Evolutionary conservation across 768 basidiomycete genomes (phyloP).

Genomic region (Kwoniella dendrophila): DNA sequence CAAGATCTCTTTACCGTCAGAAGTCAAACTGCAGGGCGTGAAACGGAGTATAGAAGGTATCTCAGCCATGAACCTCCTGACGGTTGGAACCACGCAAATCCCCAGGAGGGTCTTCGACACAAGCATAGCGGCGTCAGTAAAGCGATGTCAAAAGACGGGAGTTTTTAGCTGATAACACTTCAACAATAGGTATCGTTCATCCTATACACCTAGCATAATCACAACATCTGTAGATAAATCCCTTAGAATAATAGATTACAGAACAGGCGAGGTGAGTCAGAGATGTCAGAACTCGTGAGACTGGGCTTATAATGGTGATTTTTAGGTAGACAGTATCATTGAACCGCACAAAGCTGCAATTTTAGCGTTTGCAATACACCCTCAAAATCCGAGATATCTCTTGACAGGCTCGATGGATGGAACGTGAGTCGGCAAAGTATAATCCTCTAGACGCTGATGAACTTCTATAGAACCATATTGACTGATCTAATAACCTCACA

Average conservation of each 20-base stretch:
- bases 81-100: constrained; percentile 29
- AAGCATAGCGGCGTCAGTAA: constrained; percentile 40
- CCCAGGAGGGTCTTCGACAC: constrained; percentile 48
- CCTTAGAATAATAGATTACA: constrained; percentile 45
- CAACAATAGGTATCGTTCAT: constrained; percentile 32
- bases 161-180: not conserved
- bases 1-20: constrained; percentile 25
- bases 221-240: constrained; percentile 52
- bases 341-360: constrained; percentile 51
- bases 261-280: constrained; percentile 43
- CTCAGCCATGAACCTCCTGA: constrained; percentile 45
- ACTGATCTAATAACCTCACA: constrained; percentile 50
- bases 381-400: constrained; percentile 44
- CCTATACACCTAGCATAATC: constrained; percentile 34
- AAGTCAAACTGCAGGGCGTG: constrained; percentile 38
- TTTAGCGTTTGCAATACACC: constrained; percentile 46
- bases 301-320: too few species aligned
- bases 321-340: constrained; percentile 45
- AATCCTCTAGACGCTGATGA: not conserved
- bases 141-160: not conserved
- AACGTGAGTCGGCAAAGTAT: constrained; percentile 40
- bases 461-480: constrained; percentile 37
- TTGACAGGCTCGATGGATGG: constrained; percentile 54
- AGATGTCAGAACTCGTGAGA: not conserved
- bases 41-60: constrained; percentile 45